Evolutionary conservation across 352 stramenopile genomes (phyloP).

Genomic region (Chrysophaeum taylorii): DNA sequence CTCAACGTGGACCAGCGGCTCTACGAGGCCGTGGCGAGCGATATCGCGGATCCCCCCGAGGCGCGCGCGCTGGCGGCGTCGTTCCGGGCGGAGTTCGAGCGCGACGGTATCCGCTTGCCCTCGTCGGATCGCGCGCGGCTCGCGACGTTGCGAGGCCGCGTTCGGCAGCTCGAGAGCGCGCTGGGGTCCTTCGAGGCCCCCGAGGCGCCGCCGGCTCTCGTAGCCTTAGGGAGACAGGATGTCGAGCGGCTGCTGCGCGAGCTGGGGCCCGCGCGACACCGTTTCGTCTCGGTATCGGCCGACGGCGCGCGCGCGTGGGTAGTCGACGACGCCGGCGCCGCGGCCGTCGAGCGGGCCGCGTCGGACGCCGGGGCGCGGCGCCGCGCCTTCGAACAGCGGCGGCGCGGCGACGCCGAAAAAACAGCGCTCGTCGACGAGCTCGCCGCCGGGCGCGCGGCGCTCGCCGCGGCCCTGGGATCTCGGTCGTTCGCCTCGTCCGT

Average conservation of each 20-base stretch:
- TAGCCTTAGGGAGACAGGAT: too few relatives aligned
- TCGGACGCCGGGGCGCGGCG: neutral
- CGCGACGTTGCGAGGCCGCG: too few relatives aligned
- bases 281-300: too few relatives aligned
- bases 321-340: neutral
- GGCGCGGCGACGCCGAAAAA: constrained; percentile 39
- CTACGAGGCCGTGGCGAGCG: constrained; percentile 62
- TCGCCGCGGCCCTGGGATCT: constrained; percentile 74
- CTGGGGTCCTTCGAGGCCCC: too few relatives aligned
- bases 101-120: constrained; percentile 82
- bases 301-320: too few relatives aligned
- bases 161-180: too few relatives aligned
- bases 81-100: constrained; percentile 82
- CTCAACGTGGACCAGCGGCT: constrained; percentile 79
- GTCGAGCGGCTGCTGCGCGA: too few relatives aligned
- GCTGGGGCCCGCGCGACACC: too few relatives aligned
- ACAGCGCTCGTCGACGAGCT: constrained; percentile 69
- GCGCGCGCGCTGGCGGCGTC: constrained; percentile 71
- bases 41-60: constrained; percentile 47
- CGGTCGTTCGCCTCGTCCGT: constrained; percentile 65
- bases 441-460: constrained; percentile 61
- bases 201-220: too few relatives aligned
- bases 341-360: neutral
- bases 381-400: neutral
- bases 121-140: too few relatives aligned